Evolutionary conservation across 176 grass and related monocot genomes (phyloP).

Genomic region (Carex parvula): DNA sequence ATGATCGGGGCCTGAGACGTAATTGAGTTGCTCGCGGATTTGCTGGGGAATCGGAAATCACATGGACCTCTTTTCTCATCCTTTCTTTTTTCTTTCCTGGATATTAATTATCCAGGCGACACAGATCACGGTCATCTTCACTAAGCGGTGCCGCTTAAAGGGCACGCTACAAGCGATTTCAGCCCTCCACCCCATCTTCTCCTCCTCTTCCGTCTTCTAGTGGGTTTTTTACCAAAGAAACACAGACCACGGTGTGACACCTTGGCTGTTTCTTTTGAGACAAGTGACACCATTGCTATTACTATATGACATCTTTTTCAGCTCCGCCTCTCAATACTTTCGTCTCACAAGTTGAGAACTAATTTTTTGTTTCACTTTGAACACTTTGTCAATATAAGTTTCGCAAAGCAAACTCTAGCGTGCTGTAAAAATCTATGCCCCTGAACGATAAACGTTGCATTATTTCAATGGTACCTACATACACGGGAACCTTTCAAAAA

Average conservation of each 20-base stretch:
- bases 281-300: no score
- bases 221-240: no score
- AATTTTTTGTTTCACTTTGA: no score
- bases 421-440: neutral
- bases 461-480: conserved; percentile 6
- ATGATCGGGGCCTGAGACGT: no score
- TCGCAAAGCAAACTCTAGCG: neutral
- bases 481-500: neutral
- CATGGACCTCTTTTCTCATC: neutral
- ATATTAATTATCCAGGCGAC: neutral
- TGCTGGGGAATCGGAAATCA: no score
- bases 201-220: no score
- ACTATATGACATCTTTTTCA: neutral
- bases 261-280: neutral
- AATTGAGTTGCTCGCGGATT: no score
- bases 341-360: neutral
- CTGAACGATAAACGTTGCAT: conserved; percentile 3
- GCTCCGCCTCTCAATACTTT: no score
- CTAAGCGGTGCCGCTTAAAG: no score
- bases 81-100: neutral
- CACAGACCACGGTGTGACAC: neutral
- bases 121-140: neutral
- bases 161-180: no score
- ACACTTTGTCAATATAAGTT: no score
- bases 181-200: no score